Conservation (phyloP, 257 asterid species). For the Buddleja alternifolia region DNA sequence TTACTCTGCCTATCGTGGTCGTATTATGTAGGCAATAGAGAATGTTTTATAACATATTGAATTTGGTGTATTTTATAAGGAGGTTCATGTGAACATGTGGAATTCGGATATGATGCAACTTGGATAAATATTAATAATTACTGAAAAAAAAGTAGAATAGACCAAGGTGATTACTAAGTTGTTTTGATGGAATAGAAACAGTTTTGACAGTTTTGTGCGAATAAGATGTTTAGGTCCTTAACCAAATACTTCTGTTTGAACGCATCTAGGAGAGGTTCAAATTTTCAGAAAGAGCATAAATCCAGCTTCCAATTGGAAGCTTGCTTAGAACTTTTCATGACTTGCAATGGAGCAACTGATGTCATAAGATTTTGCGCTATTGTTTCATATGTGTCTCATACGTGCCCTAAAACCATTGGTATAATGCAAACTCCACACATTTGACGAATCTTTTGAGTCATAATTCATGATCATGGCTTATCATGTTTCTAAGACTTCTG, state of each 20-base stretch:
- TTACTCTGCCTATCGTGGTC: not conserved
- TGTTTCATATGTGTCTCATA: too few species aligned
- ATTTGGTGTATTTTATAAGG: not conserved
- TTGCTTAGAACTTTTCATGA: not conserved
- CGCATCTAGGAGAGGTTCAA: conserved; percentile 12
- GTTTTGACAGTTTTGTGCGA: not conserved
- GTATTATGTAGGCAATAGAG: conserved; percentile 9
- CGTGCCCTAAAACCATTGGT: too few species aligned
- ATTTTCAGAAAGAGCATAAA: not conserved
- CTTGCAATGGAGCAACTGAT: not conserved
- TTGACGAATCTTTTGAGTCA: not conserved
- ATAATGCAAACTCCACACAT: too few species aligned
- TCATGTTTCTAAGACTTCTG: too few species aligned
- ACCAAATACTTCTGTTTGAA: not conserved
- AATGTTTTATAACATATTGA: not conserved
- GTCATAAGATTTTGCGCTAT: not conserved
- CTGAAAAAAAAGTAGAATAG: not conserved
- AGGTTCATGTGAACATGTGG: conserved; percentile 9
- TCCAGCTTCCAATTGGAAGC: not conserved
- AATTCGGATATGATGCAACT: not conserved
- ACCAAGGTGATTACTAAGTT: not conserved
- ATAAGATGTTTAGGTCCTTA: not conserved
- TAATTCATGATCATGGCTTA: too few species aligned
- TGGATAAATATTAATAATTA: not conserved
- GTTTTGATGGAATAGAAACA: not conserved